Evolutionary conservation across 2,329 filamentous ascomycete genomes (phyloP).

Genomic region (Diaporthe citrichinensis): DNA sequence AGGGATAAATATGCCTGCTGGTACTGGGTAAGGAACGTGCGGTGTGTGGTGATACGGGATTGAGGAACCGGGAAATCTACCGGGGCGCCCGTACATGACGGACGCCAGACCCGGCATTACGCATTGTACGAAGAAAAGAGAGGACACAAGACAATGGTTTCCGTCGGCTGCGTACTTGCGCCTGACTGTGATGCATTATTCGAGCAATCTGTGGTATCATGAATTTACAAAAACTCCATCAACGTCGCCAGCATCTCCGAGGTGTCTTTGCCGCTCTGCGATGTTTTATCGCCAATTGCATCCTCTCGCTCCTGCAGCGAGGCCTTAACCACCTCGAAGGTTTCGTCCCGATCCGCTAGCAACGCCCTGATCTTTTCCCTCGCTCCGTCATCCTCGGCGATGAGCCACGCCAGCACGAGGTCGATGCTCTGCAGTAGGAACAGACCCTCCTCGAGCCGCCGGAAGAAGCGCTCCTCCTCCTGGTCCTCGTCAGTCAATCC

Average conservation of each 20-base stretch:
- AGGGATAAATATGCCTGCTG: conserved; percentile 41
- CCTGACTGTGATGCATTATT: conserved; percentile 36
- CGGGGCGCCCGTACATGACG: not conserved
- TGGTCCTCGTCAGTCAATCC: conserved; percentile 71
- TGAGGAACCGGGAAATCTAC: not conserved
- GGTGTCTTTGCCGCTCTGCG: conserved; percentile 70
- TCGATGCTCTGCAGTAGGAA: conserved; percentile 88
- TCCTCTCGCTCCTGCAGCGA: conserved; percentile 76
- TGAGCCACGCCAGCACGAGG: conserved; percentile 88
- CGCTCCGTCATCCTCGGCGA: conserved; percentile 88
- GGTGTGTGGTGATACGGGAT: not conserved
- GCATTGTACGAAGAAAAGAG: conserved; percentile 33
- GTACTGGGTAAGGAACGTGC: too few species aligned
- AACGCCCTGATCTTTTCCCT: conserved; percentile 73
- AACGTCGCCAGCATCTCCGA: conserved; percentile 69
- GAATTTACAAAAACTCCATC: conserved; percentile 61
- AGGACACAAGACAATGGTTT: conserved; percentile 17
- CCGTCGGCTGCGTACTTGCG: conserved; percentile 2
- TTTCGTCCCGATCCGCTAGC: conserved; percentile 78
- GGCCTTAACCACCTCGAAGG: conserved; percentile 71
- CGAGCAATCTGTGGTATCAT: conserved; percentile 40
- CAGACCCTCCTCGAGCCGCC: conserved; percentile 85
- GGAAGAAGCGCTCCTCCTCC: conserved; percentile 80
- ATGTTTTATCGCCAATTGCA: conserved; percentile 61
- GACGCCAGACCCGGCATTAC: conserved; percentile 12